Conservation (phyloP, 2,329 filamentous ascomycete species). For the Pyrenophora graminea region DNA sequence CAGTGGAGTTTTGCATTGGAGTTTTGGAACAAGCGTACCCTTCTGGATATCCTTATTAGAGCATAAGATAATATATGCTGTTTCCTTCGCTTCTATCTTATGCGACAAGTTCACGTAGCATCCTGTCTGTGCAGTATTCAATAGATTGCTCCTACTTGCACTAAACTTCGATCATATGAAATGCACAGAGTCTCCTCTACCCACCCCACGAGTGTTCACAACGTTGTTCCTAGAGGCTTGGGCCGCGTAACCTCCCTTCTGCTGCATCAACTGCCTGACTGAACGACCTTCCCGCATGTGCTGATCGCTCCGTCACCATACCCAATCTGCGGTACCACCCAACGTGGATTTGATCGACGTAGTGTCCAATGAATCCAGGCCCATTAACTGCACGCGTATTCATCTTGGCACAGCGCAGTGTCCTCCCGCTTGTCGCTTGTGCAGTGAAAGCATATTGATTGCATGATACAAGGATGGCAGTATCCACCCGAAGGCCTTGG, state of each 20-base stretch:
- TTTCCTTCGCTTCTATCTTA: neutral
- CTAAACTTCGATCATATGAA: neutral
- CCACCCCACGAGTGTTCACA: neutral
- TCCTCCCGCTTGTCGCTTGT: no score
- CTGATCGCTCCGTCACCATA: constrained; percentile 4
- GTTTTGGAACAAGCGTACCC: neutral
- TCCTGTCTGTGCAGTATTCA: neutral
- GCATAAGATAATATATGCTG: neutral
- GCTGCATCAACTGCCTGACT: no score
- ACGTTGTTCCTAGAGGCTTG: neutral
- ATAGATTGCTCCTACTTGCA: neutral
- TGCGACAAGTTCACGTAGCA: neutral
- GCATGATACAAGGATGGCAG: no score
- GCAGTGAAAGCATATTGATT: no score
- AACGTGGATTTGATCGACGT: neutral
- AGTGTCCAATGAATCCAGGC: constrained; percentile 1
- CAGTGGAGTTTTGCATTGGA: neutral
- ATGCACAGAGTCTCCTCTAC: neutral
- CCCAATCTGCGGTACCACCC: constrained; percentile 1
- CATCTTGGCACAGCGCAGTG: no score
- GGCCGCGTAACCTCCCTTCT: no score
- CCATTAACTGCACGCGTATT: no score
- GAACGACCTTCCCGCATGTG: no score
- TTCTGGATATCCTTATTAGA: neutral
- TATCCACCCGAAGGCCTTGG: no score